Evolutionary conservation across 2,329 filamentous ascomycete genomes (phyloP), one percentile per base, ranked within the genome.

Genomic region (Fusarium haematococcum): DNA sequence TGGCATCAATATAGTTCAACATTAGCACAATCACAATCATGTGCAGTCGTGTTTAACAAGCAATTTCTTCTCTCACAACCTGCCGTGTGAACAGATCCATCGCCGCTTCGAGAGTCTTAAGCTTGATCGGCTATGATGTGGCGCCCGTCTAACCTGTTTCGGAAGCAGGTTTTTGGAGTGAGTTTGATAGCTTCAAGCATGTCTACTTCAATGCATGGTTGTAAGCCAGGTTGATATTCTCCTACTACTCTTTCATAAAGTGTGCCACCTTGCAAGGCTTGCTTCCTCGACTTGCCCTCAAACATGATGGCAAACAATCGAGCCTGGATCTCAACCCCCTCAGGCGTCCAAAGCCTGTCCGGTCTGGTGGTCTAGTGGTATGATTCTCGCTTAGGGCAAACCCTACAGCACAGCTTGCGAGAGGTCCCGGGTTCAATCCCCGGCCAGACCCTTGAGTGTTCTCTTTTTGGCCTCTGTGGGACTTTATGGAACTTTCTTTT

Each of bases 391-490:
- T 54, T 54, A 54, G 50, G 50, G 50, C 27, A 54, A 54, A 54
- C 50, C 50, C 50, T 54, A 33, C 18, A 54, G 50, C 50, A 54
- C 27, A 61, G 75, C 74, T 78, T 85, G 83, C 83, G 83, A 84
- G 83, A 84, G 83, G 83, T 84, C 83, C 83, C 83, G 83, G 82
- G 83, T 84, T 85, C 83, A 83, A 85, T 84, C 82, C 83, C 82
- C 83, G 83, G 83, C 82, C 82, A 83, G 82, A 83, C 83, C 83
- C 83, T 75, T 68, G 18, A 54, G 27, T 32, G 18, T 20, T 20
- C 6, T 25, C 50, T 54, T 54, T 54, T 54, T 54, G 27, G 27
- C n/a, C 27, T 32, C 18, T 33, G 50, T 54, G 50, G 50, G 27
- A 54, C 50, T 54, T 32, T 4, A 27, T 33, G 27, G 50, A 54